A percentile compares a stretch with the other conserved stretches of the same genome.
Evolutionary conservation across 768 basidiomycete species (phyloP).

Genomic region (Lentinula boryana): DNA sequence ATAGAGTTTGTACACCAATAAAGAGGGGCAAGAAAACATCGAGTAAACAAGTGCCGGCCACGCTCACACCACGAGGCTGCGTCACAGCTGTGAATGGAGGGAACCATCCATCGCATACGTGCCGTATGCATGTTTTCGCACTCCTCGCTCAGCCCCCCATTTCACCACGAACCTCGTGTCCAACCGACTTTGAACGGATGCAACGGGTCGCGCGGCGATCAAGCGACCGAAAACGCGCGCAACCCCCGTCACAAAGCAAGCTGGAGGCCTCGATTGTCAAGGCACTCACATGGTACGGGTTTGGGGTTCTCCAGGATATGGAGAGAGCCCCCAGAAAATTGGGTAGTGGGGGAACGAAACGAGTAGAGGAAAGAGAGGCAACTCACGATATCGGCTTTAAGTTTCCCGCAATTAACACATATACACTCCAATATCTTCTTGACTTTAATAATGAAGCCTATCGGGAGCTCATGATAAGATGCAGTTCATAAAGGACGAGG

Average conservation of each 20-base stretch:
- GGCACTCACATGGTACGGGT: constrained; percentile 73
- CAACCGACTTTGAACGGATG: constrained; percentile 71
- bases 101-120: constrained; percentile 35
- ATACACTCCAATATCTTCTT: constrained; percentile 99
- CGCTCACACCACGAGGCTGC: constrained; percentile 52
- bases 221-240: constrained; percentile 92
- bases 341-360: constrained; percentile 93
- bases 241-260: constrained; percentile 63
- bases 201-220: constrained; percentile 77
- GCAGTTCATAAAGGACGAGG: neutral
- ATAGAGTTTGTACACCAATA: constrained; percentile 18
- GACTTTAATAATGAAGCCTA: constrained; percentile 96
- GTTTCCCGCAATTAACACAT: constrained; percentile 96
- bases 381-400: constrained; percentile 98
- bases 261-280: constrained; percentile 81
- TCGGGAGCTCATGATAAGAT: neutral
- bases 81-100: constrained; percentile 61
- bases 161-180: constrained; percentile 90
- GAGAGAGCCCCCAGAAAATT: constrained; percentile 99
- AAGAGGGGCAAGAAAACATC: constrained; percentile 57
- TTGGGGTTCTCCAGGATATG: constrained; percentile 90
- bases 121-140: constrained; percentile 51
- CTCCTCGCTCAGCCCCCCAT: constrained; percentile 98
- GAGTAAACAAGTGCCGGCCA: constrained; percentile 59
- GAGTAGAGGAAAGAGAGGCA: constrained; percentile 71